Evolutionary conservation across 2,329 filamentous ascomycete genomes (phyloP), one percentile per base, ranked within the genome.

Genomic region (Colletotrichum cereale): DNA sequence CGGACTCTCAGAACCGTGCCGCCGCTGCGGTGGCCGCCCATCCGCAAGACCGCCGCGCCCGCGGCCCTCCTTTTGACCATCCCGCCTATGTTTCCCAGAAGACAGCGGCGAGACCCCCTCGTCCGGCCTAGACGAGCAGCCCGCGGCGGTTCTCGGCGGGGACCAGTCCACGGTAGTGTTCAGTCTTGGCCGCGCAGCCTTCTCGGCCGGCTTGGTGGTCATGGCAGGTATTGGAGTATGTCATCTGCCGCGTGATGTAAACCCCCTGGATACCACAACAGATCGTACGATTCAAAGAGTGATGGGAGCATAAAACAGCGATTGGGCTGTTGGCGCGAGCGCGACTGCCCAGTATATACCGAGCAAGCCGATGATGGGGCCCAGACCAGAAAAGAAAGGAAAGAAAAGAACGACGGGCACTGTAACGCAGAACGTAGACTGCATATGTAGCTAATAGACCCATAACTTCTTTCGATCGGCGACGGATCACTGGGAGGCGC

Each of bases 241-340:
- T 50, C 31, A 38, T 66, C 52, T 62, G 67, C 70, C 53, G 62
- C 36, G 18, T 48, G 6, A 58, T 71, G 65, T 53, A 44, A 34
- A 60, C 29, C 48, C 42, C 44, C 58, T 53, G 42, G 14, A 11
- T 36, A 14, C 24, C 31, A n/a, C 24, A 44, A 24, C 38, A 56
- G 34, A 44, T 72, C 26, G 61, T 66, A 48, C 56, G 42, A 56
- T 38, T 56, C 55, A 72, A 71, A 71, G 56, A 44, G 18, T 12
- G 18, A 1, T 18, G 11, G 1, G 18, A 16, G 40, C 34, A 40
- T 34, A 44, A 26, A 60, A 38, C 36, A 47, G 47, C 29, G 36
- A 58, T 68, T 47, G 68, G 57, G 47, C 34, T 31, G 52, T n/a
- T 48, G 53, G 52, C 38, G 55, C 62, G 31, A 21, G 16, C 26